Evolutionary conservation across 345 rosid genomes (phyloP).

Genomic region (Brassica incana): DNA sequence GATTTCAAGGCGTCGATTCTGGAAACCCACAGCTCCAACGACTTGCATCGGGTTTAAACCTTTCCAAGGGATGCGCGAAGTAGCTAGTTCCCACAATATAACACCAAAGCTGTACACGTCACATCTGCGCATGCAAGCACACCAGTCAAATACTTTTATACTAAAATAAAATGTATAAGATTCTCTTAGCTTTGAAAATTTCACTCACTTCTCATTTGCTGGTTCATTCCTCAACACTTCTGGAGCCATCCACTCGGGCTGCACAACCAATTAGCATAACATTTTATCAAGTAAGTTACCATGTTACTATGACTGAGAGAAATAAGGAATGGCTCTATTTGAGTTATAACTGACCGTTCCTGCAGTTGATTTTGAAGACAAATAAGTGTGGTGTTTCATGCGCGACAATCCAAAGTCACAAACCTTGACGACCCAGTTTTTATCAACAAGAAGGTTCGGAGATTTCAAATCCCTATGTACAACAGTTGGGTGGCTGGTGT

Average conservation of each 20-base stretch:
- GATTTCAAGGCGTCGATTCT: constrained; percentile 83
- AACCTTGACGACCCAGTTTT: constrained; percentile 97
- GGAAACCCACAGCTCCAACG: constrained; percentile 99
- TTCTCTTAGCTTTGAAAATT: constrained; percentile 5
- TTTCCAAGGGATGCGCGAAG: constrained; percentile 81
- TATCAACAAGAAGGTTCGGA: constrained; percentile 96
- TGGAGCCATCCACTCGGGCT: constrained; percentile 99
- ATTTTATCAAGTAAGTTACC: constrained; percentile 7
- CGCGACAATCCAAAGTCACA: constrained; percentile 98
- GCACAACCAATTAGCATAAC: constrained; percentile 35
- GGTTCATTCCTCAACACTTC: constrained; percentile 98
- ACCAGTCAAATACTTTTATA: constrained; percentile 19
- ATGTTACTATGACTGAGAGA: neutral
- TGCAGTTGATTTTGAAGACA: constrained; percentile 94
- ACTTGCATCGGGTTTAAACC: constrained; percentile 99
- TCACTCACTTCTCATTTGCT: constrained; percentile 89
- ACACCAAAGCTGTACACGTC: constrained; percentile 99
- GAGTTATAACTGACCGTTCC: constrained; percentile 67
- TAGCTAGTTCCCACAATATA: constrained; percentile 90
- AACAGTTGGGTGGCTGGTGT: constrained; percentile 87
- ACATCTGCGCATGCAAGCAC: constrained; percentile 59
- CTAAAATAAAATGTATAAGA: neutral
- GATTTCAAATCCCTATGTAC: constrained; percentile 98
- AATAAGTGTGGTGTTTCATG: constrained; percentile 80
- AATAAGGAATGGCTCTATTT: neutral